A percentile compares a stretch with the other conserved stretches of the same genome.
Evolutionary conservation across 257 asterid species (phyloP).

Genomic region (Solanum appendiculatum): DNA sequence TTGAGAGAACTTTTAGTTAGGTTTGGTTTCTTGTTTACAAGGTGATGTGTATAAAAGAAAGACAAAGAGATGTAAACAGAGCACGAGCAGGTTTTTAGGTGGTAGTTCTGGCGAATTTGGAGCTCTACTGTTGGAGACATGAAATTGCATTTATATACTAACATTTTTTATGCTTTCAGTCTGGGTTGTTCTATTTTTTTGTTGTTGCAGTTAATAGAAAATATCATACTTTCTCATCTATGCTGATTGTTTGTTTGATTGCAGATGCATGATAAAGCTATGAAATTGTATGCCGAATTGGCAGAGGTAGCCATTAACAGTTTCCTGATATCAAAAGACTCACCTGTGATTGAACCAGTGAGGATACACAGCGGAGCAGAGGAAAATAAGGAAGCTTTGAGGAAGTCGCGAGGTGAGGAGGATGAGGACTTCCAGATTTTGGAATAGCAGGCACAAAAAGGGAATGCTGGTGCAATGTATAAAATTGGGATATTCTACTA

Average conservation of each 20-base stretch:
- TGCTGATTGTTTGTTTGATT: not conserved
- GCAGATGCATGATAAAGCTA: slow-evolving; percentile 97
- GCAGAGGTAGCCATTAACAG: slow-evolving; percentile 93
- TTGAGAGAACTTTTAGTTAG: not conserved
- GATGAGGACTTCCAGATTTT: slow-evolving; percentile 95
- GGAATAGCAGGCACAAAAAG: slow-evolving; percentile 95
- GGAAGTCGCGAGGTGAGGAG: slow-evolving; percentile 96
- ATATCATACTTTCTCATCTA: not conserved
- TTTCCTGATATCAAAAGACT: slow-evolving; percentile 87
- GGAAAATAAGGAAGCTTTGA: slow-evolving; percentile 92
- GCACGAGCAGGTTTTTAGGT: not conserved
- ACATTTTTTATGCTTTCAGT: not conserved
- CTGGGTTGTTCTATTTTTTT: not conserved
- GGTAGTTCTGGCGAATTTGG: not conserved
- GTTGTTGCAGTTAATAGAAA: not conserved
- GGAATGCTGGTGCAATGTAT: slow-evolving; percentile 95
- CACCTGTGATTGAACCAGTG: slow-evolving; percentile 87
- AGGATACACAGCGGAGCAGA: slow-evolving; percentile 97
- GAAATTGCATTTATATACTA: not conserved
- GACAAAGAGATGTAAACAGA: not conserved
- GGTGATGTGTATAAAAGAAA: not conserved
- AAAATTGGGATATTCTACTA: slow-evolving; percentile 83
- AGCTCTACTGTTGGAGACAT: not conserved
- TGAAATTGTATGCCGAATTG: slow-evolving; percentile 77
- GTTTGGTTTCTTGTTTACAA: not conserved